A percentile compares a stretch with the other conserved stretches of the same genome.
Conservation (phyloP, 2,329 filamentous ascomycete genomes). For the Cytospora leucostoma region DNA sequence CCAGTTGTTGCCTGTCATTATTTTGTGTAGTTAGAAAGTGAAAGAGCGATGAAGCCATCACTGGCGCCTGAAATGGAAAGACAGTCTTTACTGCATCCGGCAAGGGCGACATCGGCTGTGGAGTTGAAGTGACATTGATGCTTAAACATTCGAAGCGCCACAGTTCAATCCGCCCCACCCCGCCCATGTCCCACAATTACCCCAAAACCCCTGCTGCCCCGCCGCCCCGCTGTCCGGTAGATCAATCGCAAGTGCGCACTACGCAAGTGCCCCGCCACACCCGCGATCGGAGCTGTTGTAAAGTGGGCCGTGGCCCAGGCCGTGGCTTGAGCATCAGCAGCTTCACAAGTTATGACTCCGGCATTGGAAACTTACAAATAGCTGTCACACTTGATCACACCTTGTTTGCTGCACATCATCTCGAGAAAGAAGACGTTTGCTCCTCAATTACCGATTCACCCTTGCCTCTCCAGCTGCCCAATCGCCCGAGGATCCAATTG, state of each 20-base stretch:
- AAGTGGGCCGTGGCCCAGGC: too few species aligned
- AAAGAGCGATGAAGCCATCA: neutral
- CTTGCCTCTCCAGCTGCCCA: too few species aligned
- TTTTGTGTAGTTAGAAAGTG: too few species aligned
- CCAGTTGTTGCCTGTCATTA: too few species aligned
- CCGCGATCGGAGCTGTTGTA: constrained; percentile 4
- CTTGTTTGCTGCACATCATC: neutral
- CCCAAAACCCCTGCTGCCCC: neutral
- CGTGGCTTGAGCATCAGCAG: too few species aligned
- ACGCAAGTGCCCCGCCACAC: neutral
- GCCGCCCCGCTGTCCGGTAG: too few species aligned
- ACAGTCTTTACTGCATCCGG: neutral
- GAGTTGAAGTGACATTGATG: neutral
- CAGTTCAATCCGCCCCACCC: too few species aligned
- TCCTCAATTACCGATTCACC: too few species aligned
- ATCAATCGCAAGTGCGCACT: neutral
- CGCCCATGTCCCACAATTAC: neutral
- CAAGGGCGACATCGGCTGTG: neutral
- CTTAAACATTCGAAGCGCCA: too few species aligned
- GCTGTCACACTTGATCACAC: neutral
- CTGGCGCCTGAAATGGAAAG: neutral
- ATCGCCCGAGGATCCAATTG: neutral
- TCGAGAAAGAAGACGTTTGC: too few species aligned
- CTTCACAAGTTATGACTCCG: neutral
- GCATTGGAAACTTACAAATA: neutral